Percentiles rank a stretch among this genome's conserved stretches.
phyloP scores from a whole-genome alignment of 2,329 filamentous ascomycete species.

The Balansia obtecta region DNA sequence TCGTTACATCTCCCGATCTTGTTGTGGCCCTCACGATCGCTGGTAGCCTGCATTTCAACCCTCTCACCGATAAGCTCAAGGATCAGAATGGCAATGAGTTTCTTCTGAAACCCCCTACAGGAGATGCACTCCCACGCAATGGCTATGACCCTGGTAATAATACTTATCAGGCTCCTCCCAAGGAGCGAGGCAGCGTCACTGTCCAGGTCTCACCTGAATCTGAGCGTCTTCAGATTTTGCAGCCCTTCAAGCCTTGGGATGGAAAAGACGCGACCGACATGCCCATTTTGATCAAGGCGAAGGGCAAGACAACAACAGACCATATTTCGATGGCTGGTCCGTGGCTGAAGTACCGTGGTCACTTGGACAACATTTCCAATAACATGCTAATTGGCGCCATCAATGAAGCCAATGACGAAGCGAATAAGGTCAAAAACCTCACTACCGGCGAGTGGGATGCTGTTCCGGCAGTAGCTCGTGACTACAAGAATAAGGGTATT shows the following conservation, averaged over 20 bases:
- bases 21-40: conserved; percentile 79
- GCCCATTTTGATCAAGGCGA: conserved; percentile 89
- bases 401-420: conserved; percentile 91
- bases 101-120: conserved; percentile 67
- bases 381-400: conserved; percentile 98
- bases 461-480: conserved; percentile 86
- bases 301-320: conserved; percentile 95
- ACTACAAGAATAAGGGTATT: conserved; percentile 96
- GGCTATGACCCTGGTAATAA: conserved; percentile 88
- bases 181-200: conserved; percentile 56
- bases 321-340: conserved; percentile 96
- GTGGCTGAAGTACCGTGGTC: conserved; percentile 97
- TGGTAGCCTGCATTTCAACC: conserved; percentile 85
- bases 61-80: conserved; percentile 81
- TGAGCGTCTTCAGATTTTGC: conserved; percentile 86
- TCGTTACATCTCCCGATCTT: conserved; percentile 82
- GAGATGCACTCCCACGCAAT: conserved; percentile 62
- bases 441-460: conserved; percentile 73
- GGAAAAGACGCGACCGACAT: conserved; percentile 77
- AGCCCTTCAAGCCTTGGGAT: conserved; percentile 79
- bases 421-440: conserved; percentile 93
- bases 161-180: conserved; percentile 91
- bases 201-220: conserved; percentile 81
- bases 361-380: conserved; percentile 99
- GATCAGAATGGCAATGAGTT: conserved; percentile 96